phyloP scores from a whole-genome alignment of 1,284 basidiomycete species.

The Ustilago crameri region DNA sequence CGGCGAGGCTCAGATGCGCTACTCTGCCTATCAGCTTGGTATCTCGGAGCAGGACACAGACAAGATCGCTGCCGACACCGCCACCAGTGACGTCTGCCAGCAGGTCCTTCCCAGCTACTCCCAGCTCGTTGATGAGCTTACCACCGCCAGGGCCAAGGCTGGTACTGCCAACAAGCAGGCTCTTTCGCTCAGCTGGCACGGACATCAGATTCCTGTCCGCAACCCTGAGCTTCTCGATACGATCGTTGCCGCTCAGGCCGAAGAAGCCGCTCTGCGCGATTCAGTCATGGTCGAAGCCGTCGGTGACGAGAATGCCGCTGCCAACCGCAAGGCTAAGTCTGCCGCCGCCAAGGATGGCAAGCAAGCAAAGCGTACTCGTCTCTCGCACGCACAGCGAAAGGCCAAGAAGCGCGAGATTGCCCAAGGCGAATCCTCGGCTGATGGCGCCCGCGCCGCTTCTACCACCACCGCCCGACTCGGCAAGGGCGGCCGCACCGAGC shows the following conservation, averaged over 20 bases:
- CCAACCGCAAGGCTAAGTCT: slow-evolving; percentile 20
- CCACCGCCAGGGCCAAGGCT: slow-evolving; percentile 62
- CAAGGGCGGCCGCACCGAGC: slow-evolving; percentile 49
- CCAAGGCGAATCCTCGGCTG: slow-evolving; percentile 22
- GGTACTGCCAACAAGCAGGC: slow-evolving; percentile 69
- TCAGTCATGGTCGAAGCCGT: slow-evolving; percentile 63
- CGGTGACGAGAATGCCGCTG: slow-evolving; percentile 10
- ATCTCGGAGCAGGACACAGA: slow-evolving; percentile 79
- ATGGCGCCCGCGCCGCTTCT: slow-evolving; percentile 29
- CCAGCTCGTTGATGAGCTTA: slow-evolving; percentile 73
- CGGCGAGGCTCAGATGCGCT: slow-evolving; percentile 88
- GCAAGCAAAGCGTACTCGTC: slow-evolving; percentile 44
- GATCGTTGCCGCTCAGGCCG: slow-evolving; percentile 83
- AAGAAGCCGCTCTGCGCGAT: slow-evolving; percentile 71
- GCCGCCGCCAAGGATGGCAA: slow-evolving; percentile 5
- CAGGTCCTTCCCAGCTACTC: slow-evolving; percentile 77
- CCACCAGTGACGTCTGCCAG: slow-evolving; percentile 72
- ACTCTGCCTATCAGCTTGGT: slow-evolving; percentile 86
- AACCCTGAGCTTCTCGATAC: slow-evolving; percentile 92
- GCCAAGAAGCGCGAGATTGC: slow-evolving; percentile 59
- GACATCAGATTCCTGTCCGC: slow-evolving; percentile 82
- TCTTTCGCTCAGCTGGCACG: slow-evolving; percentile 80
- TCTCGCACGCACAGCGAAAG: slow-evolving; percentile 63
- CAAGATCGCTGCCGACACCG: slow-evolving; percentile 79
- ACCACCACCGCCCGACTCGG: slow-evolving; percentile 28